Conservation (phyloP, 75 land plant species). For the Sequoia sempervirens region DNA sequence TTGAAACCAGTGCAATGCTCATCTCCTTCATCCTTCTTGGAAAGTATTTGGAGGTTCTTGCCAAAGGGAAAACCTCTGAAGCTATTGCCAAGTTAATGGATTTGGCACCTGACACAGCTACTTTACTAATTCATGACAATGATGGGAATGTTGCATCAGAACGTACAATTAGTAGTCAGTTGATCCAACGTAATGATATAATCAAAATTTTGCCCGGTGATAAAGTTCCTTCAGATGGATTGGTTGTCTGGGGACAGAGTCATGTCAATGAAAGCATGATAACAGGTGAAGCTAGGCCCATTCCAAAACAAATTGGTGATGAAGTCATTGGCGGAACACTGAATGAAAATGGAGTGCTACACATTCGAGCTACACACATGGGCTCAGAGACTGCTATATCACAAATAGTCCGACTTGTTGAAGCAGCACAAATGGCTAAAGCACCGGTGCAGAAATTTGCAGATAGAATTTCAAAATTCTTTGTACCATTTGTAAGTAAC, state of each 20-base stretch:
- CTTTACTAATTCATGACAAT: slow-evolving; percentile 41
- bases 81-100: slow-evolving; percentile 87
- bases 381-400: slow-evolving; percentile 96
- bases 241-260: slow-evolving; percentile 85
- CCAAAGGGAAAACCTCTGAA: slow-evolving; percentile 92
- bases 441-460: slow-evolving; percentile 95
- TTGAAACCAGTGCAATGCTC: slow-evolving; percentile 97
- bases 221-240: slow-evolving; percentile 87
- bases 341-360: slow-evolving; percentile 85
- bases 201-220: slow-evolving; percentile 76
- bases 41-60: slow-evolving; percentile 82
- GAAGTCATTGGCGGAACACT: slow-evolving; percentile 94
- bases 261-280: slow-evolving; percentile 98
- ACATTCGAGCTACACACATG: slow-evolving; percentile 80
- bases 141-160: slow-evolving; percentile 53
- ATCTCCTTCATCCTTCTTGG: slow-evolving; percentile 90
- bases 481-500: slow-evolving; percentile 76
- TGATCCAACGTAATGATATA: slow-evolving; percentile 83
- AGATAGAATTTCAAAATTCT: slow-evolving; percentile 79
- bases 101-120: slow-evolving; percentile 82
- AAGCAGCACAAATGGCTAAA: slow-evolving; percentile 94
- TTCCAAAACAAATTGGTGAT: slow-evolving; percentile 73
- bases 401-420: slow-evolving; percentile 89
- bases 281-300: slow-evolving; percentile 84
- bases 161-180: slow-evolving; percentile 63